Evolutionary conservation across 192 early-diverging fungal genomes (phyloP).

Genomic region (Paraglomus occultum): DNA sequence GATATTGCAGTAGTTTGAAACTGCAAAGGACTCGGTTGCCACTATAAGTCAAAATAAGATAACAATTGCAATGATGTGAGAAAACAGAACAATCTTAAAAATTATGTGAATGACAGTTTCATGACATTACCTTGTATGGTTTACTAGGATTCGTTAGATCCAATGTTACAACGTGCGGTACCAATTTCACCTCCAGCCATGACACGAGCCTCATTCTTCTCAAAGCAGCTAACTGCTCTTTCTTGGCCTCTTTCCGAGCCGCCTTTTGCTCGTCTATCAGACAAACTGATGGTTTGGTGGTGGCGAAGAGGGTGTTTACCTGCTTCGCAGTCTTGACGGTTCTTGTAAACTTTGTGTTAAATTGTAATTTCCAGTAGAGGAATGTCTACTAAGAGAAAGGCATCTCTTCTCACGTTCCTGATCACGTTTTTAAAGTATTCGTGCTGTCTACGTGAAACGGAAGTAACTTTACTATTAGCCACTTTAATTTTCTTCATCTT

Average conservation of each 20-base stretch:
- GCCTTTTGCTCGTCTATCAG: background rate
- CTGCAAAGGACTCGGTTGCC: conserved; percentile 64
- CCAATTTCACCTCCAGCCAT: too few relatives aligned
- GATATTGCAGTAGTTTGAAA: conserved; percentile 89
- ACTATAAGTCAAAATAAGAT: background rate
- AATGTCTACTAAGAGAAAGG: background rate
- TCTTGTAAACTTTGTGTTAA: background rate
- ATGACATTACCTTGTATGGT: conserved; percentile 62
- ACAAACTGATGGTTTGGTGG: background rate
- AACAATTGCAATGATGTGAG: conserved; percentile 1
- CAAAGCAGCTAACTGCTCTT: background rate
- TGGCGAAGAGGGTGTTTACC: too few relatives aligned
- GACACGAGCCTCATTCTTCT: background rate
- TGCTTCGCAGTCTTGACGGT: background rate
- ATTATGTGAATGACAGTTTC: background rate
- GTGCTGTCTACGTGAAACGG: background rate
- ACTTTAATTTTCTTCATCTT: too few relatives aligned
- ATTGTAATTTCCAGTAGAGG: background rate
- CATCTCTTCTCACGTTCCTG: too few relatives aligned
- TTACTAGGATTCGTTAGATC: conserved; percentile 75
- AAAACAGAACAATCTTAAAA: background rate
- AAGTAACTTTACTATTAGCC: too few relatives aligned
- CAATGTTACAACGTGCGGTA: conserved; percentile 73
- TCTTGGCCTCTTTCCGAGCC: conserved; percentile 4
- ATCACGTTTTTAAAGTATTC: background rate